These are phyloP conservation scores for Heterobasidion irregulare DNA, from an alignment of 1,284 basidiomycete species.

Conservation along the genomic window DNA sequence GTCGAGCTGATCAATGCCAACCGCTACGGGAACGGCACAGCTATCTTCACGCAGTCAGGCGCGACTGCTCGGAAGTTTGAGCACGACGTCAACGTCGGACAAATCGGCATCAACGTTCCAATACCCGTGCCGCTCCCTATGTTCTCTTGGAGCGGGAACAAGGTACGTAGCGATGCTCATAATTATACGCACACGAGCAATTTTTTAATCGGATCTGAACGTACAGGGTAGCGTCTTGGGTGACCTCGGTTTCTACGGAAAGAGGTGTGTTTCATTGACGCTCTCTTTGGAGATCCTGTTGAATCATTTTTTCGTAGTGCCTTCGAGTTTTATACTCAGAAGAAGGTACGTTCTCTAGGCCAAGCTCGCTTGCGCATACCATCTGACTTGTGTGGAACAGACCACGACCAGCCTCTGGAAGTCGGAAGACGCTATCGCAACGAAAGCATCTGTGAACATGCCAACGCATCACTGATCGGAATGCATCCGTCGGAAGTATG, in stretches of 20 bases:
- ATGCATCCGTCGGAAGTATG: not conserved
- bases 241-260: constrained; percentile 86
- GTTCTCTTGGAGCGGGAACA: constrained; percentile 92
- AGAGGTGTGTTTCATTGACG: constrained; percentile 37
- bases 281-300: no score
- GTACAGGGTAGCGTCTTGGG: constrained; percentile 75
- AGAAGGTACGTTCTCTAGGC: constrained; percentile 44
- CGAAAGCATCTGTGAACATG: constrained; percentile 76
- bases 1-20: constrained; percentile 87
- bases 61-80: constrained; percentile 94
- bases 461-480: constrained; percentile 57
- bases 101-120: constrained; percentile 91
- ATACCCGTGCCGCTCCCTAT: constrained; percentile 88
- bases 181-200: not conserved
- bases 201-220: constrained; percentile 28
- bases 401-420: constrained; percentile 81
- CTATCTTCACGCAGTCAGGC: constrained; percentile 96
- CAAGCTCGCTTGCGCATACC: not conserved
- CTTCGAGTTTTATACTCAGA: constrained; percentile 88
- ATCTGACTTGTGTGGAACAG: constrained; percentile 23
- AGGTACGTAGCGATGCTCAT: constrained; percentile 33
- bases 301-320: constrained; percentile 35
- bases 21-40: constrained; percentile 90
- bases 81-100: constrained; percentile 82
- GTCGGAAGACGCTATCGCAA: constrained; percentile 72